Base-by-base conservation (phyloP, 179 eudicot genomes). In the Beta macrorhiza region DNA sequence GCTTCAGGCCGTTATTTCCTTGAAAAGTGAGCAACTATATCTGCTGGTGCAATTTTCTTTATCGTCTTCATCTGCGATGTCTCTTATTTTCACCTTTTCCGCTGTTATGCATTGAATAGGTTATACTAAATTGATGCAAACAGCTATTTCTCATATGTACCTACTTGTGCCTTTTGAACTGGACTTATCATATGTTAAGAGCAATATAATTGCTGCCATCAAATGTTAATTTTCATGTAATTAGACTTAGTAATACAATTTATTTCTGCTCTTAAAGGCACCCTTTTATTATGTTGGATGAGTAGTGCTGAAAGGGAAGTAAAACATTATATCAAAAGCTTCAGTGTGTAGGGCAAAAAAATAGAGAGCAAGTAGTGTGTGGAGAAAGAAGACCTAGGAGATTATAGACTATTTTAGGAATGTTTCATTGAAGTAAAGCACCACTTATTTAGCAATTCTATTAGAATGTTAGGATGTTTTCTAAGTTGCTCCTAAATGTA, bases 1-100 rank as follows among this genome's bases (percentile, higher is more conserved):
- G 74, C 97, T 96, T 80, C 99, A 96, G 87, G 97, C 99, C 17
- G 89, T 96, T 72, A 91, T 78, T 84, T 77, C 89, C 73, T 84
- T 96, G 86, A 94, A 96, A 90, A 85, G 99, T 96, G 86, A 94
- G 99, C 91, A 67, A 10, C 79, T 65, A 11, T 55, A 58, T 81
- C 71, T 32, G 45, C 52, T 78, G 69, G 47, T 62, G 2, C 37
- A 9, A 59, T 49, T 8, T 20, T 49, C 2, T 65, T 25, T 9
- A 52, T 69, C 32, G 20, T 12, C 61, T 73, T 37, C 42, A 37
- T 37, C 42, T 37, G 42, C 42, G 76, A 10, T 49, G 45, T 72
- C 11, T 67, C 49, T 76, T 49, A 19, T 75, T 62, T 51, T 49
- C 37, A 63, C 51, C 69, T 53, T 58, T 49, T 11, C 0, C 10